Conservation (phyloP, 2,329 filamentous ascomycete species). For the Sporothrix brasiliensis region DNA sequence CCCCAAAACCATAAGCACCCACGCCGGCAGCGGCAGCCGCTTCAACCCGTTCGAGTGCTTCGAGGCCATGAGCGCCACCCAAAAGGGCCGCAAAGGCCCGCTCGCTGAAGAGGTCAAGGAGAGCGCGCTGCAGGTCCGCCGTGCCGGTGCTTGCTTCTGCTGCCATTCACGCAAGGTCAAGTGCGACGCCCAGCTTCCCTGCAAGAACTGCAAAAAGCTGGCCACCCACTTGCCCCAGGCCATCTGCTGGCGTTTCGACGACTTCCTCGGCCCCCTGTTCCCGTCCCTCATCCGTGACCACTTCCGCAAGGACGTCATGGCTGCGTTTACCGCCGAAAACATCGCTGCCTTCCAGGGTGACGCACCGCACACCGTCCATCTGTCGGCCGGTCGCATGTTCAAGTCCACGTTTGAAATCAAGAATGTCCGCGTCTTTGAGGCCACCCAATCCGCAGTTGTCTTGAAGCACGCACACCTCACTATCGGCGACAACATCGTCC, state of each 20-base stretch:
- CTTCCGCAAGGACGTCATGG: conserved; percentile 55
- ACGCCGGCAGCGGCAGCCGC: conserved; percentile 46
- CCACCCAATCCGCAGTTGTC: conserved; percentile 50
- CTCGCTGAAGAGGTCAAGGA: conserved; percentile 58
- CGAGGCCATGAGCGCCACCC: conserved; percentile 56
- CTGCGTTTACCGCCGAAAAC: conserved; percentile 53
- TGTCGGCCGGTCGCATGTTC: conserved; percentile 54
- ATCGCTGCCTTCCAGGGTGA: conserved; percentile 50
- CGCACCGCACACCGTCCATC: conserved; percentile 51
- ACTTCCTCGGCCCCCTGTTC: conserved; percentile 57
- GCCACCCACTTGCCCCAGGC: conserved; percentile 55
- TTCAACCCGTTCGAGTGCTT: conserved; percentile 60
- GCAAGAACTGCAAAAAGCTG: conserved; percentile 60
- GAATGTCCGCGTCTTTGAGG: conserved; percentile 55
- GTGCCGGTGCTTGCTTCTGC: conserved; percentile 61
- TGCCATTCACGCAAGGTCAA: conserved; percentile 63
- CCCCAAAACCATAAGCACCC: conserved; percentile 56
- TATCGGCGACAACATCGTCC: conserved; percentile 43
- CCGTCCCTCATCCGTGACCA: conserved; percentile 56
- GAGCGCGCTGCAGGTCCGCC: conserved; percentile 57
- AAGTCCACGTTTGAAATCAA: conserved; percentile 50
- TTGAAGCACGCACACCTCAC: conserved; percentile 56
- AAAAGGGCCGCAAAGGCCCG: conserved; percentile 60
- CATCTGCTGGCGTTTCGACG: conserved; percentile 62
- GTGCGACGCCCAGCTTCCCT: conserved; percentile 59